Evolutionary conservation across 441 rosid genomes (phyloP).

Genomic region (Erodium moschatum): DNA sequence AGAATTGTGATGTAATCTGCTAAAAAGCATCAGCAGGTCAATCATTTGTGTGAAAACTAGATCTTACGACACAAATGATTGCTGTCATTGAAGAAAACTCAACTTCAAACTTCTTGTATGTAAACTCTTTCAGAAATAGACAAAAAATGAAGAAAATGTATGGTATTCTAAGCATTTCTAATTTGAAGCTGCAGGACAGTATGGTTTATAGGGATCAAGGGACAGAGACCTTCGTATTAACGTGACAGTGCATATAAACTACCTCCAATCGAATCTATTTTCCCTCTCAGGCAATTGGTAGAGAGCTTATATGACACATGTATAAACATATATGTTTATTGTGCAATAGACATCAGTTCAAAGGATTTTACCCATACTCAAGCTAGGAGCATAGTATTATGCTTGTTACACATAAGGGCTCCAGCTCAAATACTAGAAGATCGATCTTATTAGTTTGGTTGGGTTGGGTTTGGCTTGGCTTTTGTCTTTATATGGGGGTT

Average conservation of each 20-base stretch:
- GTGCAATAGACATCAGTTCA: no score
- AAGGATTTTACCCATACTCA: not conserved
- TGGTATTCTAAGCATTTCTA: not conserved
- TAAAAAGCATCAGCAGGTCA: not conserved
- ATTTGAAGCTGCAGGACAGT: not conserved
- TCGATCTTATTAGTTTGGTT: not conserved
- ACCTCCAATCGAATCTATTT: no score
- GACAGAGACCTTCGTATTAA: not conserved
- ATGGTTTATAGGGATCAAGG: not conserved
- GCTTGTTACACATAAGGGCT: not conserved
- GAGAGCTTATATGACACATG: not conserved
- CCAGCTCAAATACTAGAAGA: not conserved
- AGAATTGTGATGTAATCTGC: not conserved
- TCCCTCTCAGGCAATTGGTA: not conserved
- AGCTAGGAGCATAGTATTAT: not conserved
- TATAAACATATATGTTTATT: not conserved
- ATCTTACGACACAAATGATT: not conserved
- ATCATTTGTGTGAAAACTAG: constrained; percentile 1
- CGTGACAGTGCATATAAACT: no score
- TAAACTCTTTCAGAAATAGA: not conserved
- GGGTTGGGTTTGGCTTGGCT: not conserved
- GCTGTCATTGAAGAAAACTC: not conserved
- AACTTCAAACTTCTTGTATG: not conserved
- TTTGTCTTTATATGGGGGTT: not conserved
- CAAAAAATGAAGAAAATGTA: not conserved